phyloP scores from a whole-genome alignment of 495 filamentous ascomycete species.

The Recurvomyces mirabilis region DNA sequence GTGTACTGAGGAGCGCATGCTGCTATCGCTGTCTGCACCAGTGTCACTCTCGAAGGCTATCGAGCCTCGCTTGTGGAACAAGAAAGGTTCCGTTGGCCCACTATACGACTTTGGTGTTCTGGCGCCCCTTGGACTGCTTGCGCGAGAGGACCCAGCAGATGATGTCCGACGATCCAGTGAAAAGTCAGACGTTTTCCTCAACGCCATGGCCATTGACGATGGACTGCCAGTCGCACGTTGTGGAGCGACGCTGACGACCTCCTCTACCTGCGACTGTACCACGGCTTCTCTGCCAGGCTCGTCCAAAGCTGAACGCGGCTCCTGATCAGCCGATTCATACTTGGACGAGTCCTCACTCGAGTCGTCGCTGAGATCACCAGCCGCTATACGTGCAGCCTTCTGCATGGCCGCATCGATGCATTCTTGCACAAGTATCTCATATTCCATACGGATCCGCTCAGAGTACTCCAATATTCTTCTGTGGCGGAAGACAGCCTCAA shows the following conservation, averaged over 20 bases:
- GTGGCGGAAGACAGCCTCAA: conserved; percentile 84
- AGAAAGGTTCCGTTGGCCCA: conserved; percentile 1
- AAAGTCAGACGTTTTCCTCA: conserved; percentile 38
- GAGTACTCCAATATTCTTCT: conserved; percentile 90
- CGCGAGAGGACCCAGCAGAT: conserved; percentile 58
- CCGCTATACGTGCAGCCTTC: conserved; percentile 79
- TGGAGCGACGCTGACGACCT: conserved; percentile 23
- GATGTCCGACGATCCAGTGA: conserved; percentile 39
- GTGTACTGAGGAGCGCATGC: conserved; percentile 61
- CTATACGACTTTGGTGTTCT: conserved; percentile 52
- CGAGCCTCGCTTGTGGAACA: conserved; percentile 50
- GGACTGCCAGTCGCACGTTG: conserved; percentile 34
- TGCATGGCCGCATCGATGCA: conserved; percentile 86
- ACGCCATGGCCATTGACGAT: conserved; percentile 45
- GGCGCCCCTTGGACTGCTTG: conserved; percentile 73
- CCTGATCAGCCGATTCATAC: conserved; percentile 39
- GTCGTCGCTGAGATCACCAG: conserved; percentile 73
- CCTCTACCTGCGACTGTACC: conserved; percentile 20
- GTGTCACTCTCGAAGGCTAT: conserved; percentile 68
- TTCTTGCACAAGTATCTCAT: conserved; percentile 79
- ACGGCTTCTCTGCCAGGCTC: neutral
- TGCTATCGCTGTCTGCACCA: conserved; percentile 73
- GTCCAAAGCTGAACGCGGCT: neutral
- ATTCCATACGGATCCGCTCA: conserved; percentile 88
- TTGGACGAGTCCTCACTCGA: conserved; percentile 10